Evolutionary conservation across 1,284 basidiomycete genomes (phyloP).

Genomic region (Tilletia setariae): DNA sequence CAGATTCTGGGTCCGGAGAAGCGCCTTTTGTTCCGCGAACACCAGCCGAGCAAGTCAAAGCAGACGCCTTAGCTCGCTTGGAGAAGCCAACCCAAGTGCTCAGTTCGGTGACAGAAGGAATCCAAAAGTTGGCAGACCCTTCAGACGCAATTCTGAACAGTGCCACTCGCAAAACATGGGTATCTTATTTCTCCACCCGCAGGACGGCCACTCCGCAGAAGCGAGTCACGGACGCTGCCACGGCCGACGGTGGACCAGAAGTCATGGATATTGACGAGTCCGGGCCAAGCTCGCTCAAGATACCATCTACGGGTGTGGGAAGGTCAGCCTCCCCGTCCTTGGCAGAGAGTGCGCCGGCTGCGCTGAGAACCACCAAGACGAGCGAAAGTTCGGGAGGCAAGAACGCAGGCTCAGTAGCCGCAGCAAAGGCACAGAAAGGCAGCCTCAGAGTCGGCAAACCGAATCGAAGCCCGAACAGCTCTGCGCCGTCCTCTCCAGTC

Average conservation of each 20-base stretch:
- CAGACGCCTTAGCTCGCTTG: constrained; percentile 36
- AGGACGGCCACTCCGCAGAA: constrained; percentile 26
- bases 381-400: background rate
- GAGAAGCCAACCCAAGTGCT: constrained; percentile 15
- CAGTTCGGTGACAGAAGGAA: constrained; percentile 8
- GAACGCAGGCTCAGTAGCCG: background rate
- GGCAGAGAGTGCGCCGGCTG: constrained; percentile 12
- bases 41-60: constrained; percentile 49
- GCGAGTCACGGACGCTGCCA: background rate
- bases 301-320: background rate
- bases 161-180: constrained; percentile 37
- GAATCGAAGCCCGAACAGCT: background rate
- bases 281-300: background rate
- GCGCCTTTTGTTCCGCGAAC: constrained; percentile 19
- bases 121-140: constrained; percentile 25
- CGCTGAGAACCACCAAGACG: background rate
- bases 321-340: background rate
- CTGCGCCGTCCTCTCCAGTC: background rate
- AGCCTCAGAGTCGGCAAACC: background rate
- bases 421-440: background rate
- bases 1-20: background rate
- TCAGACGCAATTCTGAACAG: constrained; percentile 39
- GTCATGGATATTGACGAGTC: constrained; percentile 41
- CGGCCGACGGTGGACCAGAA: constrained; percentile 29
- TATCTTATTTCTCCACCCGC: constrained; percentile 40